phyloP scores from a whole-genome alignment of 257 asterid species.

The Ocimum tenuiflorum region DNA sequence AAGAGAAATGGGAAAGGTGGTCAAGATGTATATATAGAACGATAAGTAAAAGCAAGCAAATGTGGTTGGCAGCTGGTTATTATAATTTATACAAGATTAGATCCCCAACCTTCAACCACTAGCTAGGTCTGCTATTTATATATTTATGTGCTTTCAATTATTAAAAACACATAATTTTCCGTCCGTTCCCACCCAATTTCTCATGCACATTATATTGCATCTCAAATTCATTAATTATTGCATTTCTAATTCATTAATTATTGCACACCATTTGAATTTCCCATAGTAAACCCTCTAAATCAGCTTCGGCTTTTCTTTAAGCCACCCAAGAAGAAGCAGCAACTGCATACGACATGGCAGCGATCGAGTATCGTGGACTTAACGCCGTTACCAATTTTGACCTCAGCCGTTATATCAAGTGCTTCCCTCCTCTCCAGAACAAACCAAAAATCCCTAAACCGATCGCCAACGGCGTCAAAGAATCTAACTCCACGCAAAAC shows the following conservation, averaged over 20 bases:
- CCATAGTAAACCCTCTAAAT: constrained; percentile 2
- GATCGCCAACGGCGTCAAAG: constrained; percentile 14
- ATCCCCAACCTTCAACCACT: constrained; percentile 64
- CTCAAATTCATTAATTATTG: constrained; percentile 19
- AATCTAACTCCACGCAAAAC: constrained; percentile 20
- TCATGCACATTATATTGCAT: constrained; percentile 34
- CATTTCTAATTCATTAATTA: constrained; percentile 20
- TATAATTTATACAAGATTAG: constrained; percentile 9
- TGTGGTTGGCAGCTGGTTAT: constrained; percentile 39
- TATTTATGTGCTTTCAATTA: neutral
- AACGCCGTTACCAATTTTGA: constrained; percentile 80
- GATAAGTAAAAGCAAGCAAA: constrained; percentile 20
- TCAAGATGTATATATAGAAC: neutral
- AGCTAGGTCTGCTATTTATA: constrained; percentile 29
- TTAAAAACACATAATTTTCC: constrained; percentile 2
- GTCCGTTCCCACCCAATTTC: constrained; percentile 35
- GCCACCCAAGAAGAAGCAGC: constrained; percentile 93
- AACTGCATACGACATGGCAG: constrained; percentile 77
- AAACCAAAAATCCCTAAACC: constrained; percentile 11
- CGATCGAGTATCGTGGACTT: constrained; percentile 68
- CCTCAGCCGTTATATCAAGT: constrained; percentile 56
- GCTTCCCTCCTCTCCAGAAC: constrained; percentile 34
- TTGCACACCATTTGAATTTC: neutral
- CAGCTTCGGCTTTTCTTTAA: neutral
- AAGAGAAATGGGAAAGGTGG: neutral